Conservation (phyloP, 306 rosid species). For the Cercis canadensis region DNA sequence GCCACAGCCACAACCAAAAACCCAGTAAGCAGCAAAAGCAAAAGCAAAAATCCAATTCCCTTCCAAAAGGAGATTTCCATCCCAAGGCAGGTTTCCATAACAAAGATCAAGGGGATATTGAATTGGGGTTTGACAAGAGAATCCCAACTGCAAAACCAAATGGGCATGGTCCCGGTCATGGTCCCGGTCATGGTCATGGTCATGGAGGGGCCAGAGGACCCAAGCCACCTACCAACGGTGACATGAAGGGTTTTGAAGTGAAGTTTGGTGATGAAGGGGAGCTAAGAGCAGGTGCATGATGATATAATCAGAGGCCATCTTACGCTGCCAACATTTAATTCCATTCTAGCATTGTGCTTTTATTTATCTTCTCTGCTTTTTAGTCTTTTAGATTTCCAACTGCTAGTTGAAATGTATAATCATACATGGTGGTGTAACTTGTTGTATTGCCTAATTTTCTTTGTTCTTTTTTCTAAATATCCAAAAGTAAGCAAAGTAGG, state of each 20-base stretch:
- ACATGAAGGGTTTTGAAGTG: constrained; percentile 48
- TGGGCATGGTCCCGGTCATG: constrained; percentile 10
- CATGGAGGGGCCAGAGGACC: constrained; percentile 29
- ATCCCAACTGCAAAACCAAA: constrained; percentile 43
- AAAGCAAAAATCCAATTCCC: constrained; percentile 29
- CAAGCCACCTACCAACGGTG: constrained; percentile 8
- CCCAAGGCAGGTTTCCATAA: too few relatives aligned
- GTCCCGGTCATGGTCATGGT: not conserved
- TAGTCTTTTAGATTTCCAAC: constrained; percentile 34
- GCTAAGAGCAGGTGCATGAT: constrained; percentile 44
- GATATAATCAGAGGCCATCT: constrained; percentile 10
- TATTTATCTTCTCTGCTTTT: constrained; percentile 37
- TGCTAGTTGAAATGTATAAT: constrained; percentile 48
- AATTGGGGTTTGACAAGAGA: constrained; percentile 67
- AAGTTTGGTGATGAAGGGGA: constrained; percentile 50
- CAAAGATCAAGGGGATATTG: constrained; percentile 44
- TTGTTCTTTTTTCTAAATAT: too few relatives aligned
- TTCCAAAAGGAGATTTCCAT: constrained; percentile 40
- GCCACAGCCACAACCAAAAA: constrained; percentile 36
- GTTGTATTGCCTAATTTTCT: too few relatives aligned
- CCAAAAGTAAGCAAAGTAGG: too few relatives aligned
- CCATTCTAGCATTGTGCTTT: constrained; percentile 29
- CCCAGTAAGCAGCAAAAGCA: constrained; percentile 47
- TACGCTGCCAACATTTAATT: constrained; percentile 2
- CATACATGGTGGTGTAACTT: constrained; percentile 10